Evolutionary conservation across 805 yeast species (phyloP).

Genomic region (Hanseniaspora singularis): DNA sequence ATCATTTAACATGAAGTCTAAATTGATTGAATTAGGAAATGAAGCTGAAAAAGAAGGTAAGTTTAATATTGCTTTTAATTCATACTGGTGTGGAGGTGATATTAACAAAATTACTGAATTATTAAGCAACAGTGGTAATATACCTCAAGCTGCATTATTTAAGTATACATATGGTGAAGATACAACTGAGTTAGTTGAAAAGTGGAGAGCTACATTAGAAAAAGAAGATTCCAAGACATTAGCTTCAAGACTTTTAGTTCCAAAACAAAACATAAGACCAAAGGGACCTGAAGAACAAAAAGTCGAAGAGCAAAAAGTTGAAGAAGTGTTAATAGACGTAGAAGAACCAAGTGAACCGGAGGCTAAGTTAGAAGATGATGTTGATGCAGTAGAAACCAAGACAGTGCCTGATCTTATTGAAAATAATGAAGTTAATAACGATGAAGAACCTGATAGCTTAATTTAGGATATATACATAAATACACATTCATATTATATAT

Average conservation of each 20-base stretch:
- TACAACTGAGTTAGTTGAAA: slow-evolving; percentile 36
- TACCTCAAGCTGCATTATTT: slow-evolving; percentile 75
- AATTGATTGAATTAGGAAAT: slow-evolving; percentile 51
- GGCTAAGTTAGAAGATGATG: slow-evolving; percentile 15
- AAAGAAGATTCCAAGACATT: slow-evolving; percentile 42
- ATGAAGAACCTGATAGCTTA: slow-evolving; percentile 13
- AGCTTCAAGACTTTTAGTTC: slow-evolving; percentile 43
- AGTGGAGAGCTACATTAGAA: slow-evolving; percentile 56
- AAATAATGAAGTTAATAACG: slow-evolving; percentile 14
- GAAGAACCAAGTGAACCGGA: slow-evolving; percentile 19
- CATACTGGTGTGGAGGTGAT: slow-evolving; percentile 79
- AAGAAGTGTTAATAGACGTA: not conserved
- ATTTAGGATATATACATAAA: slow-evolving; percentile 12
- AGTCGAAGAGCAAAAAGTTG: slow-evolving; percentile 16
- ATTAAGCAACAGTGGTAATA: slow-evolving; percentile 54
- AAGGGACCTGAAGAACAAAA: slow-evolving; percentile 17
- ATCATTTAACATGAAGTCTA: slow-evolving; percentile 57
- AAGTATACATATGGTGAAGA: slow-evolving; percentile 56
- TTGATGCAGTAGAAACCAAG: slow-evolving; percentile 14
- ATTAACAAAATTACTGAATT: slow-evolving; percentile 49
- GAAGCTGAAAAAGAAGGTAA: slow-evolving; percentile 62
- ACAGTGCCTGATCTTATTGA: slow-evolving; percentile 16
- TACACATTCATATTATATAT: slow-evolving; percentile 12
- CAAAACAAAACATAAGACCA: not conserved
- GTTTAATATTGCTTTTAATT: slow-evolving; percentile 81